Conservation (phyloP, 257 asterid genomes). For the Anisodus acutangulus region DNA sequence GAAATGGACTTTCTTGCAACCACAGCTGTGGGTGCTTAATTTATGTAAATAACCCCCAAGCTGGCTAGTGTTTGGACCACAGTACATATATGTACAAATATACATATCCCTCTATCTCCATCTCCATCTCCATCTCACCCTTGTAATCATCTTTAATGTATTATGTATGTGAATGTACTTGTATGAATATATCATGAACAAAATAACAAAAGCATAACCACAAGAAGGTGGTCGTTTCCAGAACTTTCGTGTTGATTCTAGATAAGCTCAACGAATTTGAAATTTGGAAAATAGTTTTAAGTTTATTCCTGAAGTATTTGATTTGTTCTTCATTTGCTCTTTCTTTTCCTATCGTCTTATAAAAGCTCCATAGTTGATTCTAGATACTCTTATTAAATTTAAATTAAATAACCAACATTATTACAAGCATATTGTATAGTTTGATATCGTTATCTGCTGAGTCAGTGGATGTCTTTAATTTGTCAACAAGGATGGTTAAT, state of each 20-base stretch:
- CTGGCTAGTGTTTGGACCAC: background rate
- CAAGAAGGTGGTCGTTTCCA: background rate
- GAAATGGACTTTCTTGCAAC: slow-evolving; percentile 60
- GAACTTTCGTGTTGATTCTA: background rate
- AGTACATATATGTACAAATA: background rate
- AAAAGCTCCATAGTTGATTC: background rate
- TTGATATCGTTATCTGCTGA: background rate
- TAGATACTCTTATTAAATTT: background rate
- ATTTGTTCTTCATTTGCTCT: too few relatives aligned
- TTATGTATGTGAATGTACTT: background rate
- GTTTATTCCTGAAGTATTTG: background rate
- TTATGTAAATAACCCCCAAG: background rate
- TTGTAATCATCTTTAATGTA: background rate
- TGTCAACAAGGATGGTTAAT: background rate
- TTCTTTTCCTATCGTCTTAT: too few relatives aligned
- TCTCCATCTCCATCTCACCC: too few relatives aligned
- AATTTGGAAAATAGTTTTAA: background rate
- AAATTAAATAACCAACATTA: background rate
- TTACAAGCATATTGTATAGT: background rate
- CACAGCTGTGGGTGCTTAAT: slow-evolving; percentile 68
- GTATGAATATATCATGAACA: background rate
- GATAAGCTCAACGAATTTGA: background rate
- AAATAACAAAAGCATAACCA: background rate
- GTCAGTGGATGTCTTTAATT: background rate
- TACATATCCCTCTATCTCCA: background rate